Evolutionary conservation across 2,329 filamentous ascomycete species (phyloP).

Genomic region (Penicillium hordei): DNA sequence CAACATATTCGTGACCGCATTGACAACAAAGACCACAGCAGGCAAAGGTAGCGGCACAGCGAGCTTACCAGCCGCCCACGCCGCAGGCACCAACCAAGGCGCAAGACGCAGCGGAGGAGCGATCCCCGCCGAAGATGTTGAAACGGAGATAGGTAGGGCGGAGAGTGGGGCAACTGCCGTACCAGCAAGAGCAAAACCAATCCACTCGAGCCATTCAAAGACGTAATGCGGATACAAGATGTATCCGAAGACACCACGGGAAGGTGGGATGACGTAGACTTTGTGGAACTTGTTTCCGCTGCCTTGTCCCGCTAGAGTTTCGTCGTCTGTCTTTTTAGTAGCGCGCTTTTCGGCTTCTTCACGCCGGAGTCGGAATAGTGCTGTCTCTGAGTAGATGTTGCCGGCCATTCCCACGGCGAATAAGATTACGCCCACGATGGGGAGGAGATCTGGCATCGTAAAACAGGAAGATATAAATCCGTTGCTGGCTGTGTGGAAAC

Average conservation of each 20-base stretch:
- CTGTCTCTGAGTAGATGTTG: conserved; percentile 89
- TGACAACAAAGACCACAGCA: conserved; percentile 77
- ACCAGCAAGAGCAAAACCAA: conserved; percentile 72
- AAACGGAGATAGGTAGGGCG: conserved; percentile 1
- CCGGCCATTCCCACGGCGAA: conserved; percentile 74
- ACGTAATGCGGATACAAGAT: conserved; percentile 91
- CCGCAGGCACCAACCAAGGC: conserved; percentile 39
- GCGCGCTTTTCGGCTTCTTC: conserved; percentile 55
- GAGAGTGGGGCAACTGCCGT: conserved; percentile 35
- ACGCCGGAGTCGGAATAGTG: conserved; percentile 80
- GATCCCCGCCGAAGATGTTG: conserved; percentile 3
- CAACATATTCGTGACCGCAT: conserved; percentile 86
- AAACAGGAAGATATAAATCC: conserved; percentile 12
- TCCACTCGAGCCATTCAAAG: conserved; percentile 97
- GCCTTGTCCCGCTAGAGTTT: conserved; percentile 27
- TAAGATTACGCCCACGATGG: conserved; percentile 66
- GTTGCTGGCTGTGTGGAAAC: conserved; percentile 18
- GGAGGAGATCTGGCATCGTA: conserved; percentile 30
- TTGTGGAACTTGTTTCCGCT: conserved; percentile 63
- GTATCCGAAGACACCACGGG: conserved; percentile 76
- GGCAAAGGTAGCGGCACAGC: conserved; percentile 62
- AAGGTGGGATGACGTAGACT: conserved; percentile 79
- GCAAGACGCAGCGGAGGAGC: conserved; percentile 32
- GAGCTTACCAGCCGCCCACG: conserved; percentile 27
- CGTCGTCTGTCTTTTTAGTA: conserved; percentile 54